phyloP scores from a whole-genome alignment of 1,284 basidiomycete species.

The Rhodotorula glutinis region DNA sequence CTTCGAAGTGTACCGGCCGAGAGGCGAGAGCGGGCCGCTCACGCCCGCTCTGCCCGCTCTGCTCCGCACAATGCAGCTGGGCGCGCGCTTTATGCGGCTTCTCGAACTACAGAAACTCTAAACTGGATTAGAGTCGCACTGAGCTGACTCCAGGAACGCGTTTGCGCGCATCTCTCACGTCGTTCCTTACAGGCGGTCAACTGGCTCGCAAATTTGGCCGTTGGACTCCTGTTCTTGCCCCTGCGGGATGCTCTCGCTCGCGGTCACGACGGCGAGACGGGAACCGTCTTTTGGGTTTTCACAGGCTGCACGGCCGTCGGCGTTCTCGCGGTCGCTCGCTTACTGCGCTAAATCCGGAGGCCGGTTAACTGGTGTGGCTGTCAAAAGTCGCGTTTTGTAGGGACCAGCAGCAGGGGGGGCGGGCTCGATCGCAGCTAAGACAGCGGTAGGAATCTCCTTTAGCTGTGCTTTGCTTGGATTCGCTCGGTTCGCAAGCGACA shows the following conservation, averaged over 20 bases:
- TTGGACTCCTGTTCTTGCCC: conserved; percentile 36
- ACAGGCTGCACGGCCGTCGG: conserved; percentile 25
- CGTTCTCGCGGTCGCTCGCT: conserved; percentile 1
- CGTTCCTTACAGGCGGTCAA: conserved; percentile 23
- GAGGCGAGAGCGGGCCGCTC: not conserved
- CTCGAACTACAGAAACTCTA: not conserved
- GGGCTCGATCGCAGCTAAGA: not conserved
- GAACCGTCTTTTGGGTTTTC: conserved; percentile 36
- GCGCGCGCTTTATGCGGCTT: not conserved
- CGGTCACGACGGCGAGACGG: conserved; percentile 6
- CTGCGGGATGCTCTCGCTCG: conserved; percentile 31
- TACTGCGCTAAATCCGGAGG: conserved; percentile 3
- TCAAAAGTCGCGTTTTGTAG: too few species aligned
- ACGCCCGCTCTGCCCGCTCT: too few species aligned
- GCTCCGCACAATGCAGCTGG: not conserved
- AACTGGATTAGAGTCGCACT: not conserved
- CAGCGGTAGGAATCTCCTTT: too few species aligned
- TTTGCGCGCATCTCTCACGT: not conserved
- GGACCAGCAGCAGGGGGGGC: too few species aligned
- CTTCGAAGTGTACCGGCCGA: not conserved
- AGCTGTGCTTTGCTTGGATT: too few species aligned
- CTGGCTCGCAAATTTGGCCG: conserved; percentile 40
- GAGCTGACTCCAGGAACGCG: not conserved
- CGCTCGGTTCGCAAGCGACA: too few species aligned
- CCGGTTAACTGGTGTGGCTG: not conserved